Percentiles rank a stretch among this genome's conserved stretches.
These are phyloP conservation scores for Zea luxurians DNA, from an alignment of 176 grass and related monocot species.

Conservation along the genomic window DNA sequence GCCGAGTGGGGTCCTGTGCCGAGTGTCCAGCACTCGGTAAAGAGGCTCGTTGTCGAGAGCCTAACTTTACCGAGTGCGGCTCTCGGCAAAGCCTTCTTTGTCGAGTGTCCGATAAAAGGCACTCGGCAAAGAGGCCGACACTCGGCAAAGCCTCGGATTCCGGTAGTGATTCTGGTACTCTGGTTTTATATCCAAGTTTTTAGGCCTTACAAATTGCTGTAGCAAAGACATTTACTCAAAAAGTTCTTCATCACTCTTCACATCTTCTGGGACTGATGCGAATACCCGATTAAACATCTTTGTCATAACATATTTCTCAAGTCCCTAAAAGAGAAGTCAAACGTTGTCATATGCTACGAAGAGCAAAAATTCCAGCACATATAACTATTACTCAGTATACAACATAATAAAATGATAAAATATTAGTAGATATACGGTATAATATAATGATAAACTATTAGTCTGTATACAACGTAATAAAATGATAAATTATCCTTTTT, in stretches of 20 bases:
- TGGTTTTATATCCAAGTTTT: conserved; percentile 93
- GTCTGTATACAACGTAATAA: neutral
- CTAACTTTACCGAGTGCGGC: too few relatives aligned
- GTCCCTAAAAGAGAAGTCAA: conserved; percentile 61
- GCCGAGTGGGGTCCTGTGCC: too few relatives aligned
- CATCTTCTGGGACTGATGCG: conserved; percentile 95
- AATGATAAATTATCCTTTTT: neutral
- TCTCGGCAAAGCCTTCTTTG: too few relatives aligned
- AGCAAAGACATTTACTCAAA: conserved; percentile 93
- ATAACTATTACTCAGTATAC: neutral
- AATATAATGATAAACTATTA: neutral
- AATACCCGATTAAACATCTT: conserved; percentile 89
- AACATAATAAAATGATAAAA: conserved; percentile 16
- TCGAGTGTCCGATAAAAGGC: too few relatives aligned
- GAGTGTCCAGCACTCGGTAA: too few relatives aligned
- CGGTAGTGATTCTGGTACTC: conserved; percentile 61
- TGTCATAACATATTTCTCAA: conserved; percentile 99
- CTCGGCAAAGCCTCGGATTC: too few relatives aligned
- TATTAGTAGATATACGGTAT: neutral
- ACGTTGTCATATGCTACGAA: neutral
- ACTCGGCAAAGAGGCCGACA: too few relatives aligned
- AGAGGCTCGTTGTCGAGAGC: too few relatives aligned
- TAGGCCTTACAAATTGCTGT: conserved; percentile 82
- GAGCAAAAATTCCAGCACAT: neutral
- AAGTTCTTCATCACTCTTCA: conserved; percentile 82